Conservation (phyloP, 164 flowering plant species). For the Hamamelis virginiana region DNA sequence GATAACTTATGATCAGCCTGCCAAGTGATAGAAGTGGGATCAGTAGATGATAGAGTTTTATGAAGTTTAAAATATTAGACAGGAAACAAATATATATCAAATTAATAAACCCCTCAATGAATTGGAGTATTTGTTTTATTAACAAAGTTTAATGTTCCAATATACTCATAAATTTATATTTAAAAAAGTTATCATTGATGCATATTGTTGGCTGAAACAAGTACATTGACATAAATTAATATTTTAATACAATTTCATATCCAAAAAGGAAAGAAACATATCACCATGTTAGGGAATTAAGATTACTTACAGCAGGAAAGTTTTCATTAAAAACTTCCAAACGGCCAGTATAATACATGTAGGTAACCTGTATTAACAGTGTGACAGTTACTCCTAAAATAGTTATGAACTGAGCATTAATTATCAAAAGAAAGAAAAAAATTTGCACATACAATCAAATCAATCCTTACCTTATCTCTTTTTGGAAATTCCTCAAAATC, state of each 20-base stretch:
- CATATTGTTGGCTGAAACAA: no score
- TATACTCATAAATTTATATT: no score
- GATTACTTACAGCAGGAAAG: slow-evolving; percentile 75
- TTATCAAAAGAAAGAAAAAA: not conserved
- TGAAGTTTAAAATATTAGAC: no score
- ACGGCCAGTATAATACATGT: slow-evolving; percentile 99
- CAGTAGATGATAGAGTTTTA: slow-evolving; percentile 8
- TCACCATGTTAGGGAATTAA: not conserved
- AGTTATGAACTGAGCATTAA: not conserved
- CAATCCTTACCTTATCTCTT: slow-evolving; percentile 73
- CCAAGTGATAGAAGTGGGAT: slow-evolving; percentile 20
- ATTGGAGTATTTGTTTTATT: no score
- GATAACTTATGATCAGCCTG: slow-evolving; percentile 96
- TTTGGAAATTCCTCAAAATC: slow-evolving; percentile 97
- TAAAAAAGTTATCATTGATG: no score
- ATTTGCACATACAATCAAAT: not conserved
- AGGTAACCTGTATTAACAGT: slow-evolving; percentile 65
- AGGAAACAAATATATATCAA: no score
- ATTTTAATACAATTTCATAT: no score
- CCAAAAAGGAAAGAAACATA: no score
- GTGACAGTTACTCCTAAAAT: slow-evolving; percentile 1
- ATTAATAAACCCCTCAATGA: no score
- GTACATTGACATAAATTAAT: no score
- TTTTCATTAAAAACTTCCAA: slow-evolving; percentile 96
- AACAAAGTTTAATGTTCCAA: no score